phyloP scores from a whole-genome alignment of 2,329 filamentous ascomycete species.

The Reticulascus tulasneorum region DNA sequence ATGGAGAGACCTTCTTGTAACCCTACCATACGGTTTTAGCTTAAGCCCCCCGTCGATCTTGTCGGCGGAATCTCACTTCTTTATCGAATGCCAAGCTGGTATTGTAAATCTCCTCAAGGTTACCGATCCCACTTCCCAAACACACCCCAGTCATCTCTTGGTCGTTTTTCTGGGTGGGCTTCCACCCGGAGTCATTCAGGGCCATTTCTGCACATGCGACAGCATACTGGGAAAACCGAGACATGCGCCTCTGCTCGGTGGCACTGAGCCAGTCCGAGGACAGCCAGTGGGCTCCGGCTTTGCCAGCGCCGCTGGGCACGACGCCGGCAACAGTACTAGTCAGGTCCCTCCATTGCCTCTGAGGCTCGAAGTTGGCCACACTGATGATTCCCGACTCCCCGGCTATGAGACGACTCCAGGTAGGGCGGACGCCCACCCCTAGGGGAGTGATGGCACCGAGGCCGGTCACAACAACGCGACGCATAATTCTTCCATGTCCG shows the following conservation, averaged over 20 bases:
- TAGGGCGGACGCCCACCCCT: slow-evolving; percentile 70
- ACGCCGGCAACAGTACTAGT: slow-evolving; percentile 83
- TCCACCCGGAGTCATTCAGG: slow-evolving; percentile 76
- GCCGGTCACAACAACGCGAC: slow-evolving; percentile 79
- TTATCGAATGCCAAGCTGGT: slow-evolving; percentile 73
- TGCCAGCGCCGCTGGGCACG: slow-evolving; percentile 54
- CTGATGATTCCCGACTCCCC: slow-evolving; percentile 78
- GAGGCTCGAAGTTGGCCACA: slow-evolving; percentile 56
- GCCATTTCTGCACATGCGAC: slow-evolving; percentile 85
- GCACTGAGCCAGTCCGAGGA: slow-evolving; percentile 50
- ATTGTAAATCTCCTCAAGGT: slow-evolving; percentile 83
- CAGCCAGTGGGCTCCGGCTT: slow-evolving; percentile 44
- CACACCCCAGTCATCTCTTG: slow-evolving; percentile 82
- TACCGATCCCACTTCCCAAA: slow-evolving; percentile 92
- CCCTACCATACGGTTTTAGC: slow-evolving; percentile 50
- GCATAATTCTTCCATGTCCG: slow-evolving; percentile 47
- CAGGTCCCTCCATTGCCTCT: slow-evolving; percentile 60
- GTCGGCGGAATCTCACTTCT: slow-evolving; percentile 49
- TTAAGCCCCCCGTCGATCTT: slow-evolving; percentile 8
- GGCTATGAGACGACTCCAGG: slow-evolving; percentile 78
- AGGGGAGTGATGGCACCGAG: slow-evolving; percentile 79
- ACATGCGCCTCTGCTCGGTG: slow-evolving; percentile 70
- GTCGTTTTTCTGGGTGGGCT: slow-evolving; percentile 55
- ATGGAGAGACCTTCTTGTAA: slow-evolving; percentile 86
- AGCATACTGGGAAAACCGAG: slow-evolving; percentile 88